Evolutionary conservation across 306 rosid species (phyloP), one percentile per base, ranked within the genome.

Genomic region (Castanea crenata): DNA sequence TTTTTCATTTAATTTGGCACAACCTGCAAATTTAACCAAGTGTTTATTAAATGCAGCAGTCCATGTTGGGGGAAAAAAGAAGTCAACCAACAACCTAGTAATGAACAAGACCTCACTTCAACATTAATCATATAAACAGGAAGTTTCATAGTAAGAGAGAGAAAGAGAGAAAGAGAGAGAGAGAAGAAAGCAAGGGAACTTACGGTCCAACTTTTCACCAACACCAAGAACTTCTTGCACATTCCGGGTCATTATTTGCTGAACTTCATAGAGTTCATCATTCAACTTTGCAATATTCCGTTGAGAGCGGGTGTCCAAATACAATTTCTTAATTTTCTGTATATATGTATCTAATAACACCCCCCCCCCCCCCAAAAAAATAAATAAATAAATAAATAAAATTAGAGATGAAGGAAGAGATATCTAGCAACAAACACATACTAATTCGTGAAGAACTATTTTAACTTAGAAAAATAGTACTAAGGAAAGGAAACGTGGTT

Each of bases 151-250:
- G 46, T 7, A 2, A 8, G 46, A 41, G 44, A 38, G 44, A 38
- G 46, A 38, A 10, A 38, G 44, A 34, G 38, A 5, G 77, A 54
- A 10, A 38, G 44, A 34, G 38, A 5, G 77, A 54, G 18, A 15
- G 6, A 55, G 19, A 4, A 21, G 65, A 59, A 23, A 29, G 65
- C 34, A 78, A 83, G 35, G 69, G 79, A 61, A 65, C 99, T 91
- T 91, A 95, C 99, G 96, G 83, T 95, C 98, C 91, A 95, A 89
- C 85, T 92, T 96, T 90, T 95, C 97, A 69, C 99, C 99, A 77
- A 95, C 99, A 83, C 99, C 99, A 80, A 95, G 95, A 85, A 95
- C 98, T 85, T 95, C 99, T 87, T 92, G 99, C 86, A 95, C 99
- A 88, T 95, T 95, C n/a, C 99, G 97, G 67, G 99, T 95, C 98